phyloP scores from a whole-genome alignment of 75 land plant genomes.

The Selaginella tamariscina region DNA sequence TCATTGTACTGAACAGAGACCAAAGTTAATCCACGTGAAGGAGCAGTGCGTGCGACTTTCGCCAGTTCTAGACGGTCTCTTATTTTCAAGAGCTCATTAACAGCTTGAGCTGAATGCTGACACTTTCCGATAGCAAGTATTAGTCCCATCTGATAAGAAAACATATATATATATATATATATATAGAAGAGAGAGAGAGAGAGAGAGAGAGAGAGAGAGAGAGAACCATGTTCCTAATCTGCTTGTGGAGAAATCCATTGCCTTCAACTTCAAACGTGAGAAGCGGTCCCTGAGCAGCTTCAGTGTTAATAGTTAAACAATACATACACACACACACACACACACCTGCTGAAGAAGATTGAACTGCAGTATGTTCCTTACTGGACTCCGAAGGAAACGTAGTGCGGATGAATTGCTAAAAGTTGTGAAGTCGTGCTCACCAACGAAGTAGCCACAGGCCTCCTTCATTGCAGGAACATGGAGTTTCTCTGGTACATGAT shows the following conservation, averaged over 20 bases:
- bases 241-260: conserved; percentile 77
- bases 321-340: neutral
- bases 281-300: conserved; percentile 38
- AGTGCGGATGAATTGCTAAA: conserved; percentile 52
- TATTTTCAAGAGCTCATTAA: conserved; percentile 42
- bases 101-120: conserved; percentile 50
- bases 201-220: neutral
- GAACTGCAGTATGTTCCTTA: conserved; percentile 51
- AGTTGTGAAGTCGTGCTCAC: conserved; percentile 71
- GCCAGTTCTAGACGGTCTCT: conserved; percentile 62
- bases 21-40: conserved; percentile 68
- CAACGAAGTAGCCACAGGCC: conserved; percentile 61
- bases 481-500: conserved; percentile 48
- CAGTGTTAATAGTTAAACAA: neutral
- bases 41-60: conserved; percentile 37
- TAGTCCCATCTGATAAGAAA: conserved; percentile 49
- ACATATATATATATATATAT: neutral
- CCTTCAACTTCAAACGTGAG: conserved; percentile 78
- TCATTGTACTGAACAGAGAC: conserved; percentile 47
- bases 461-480: conserved; percentile 55
- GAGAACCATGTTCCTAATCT: conserved; percentile 84
- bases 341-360: conserved; percentile 59
- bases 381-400: conserved; percentile 29
- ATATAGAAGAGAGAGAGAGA: no score
- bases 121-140: conserved; percentile 73